Base-by-base conservation (phyloP, 2,329 filamentous ascomycete species). In the Karstenula rhodostoma region DNA sequence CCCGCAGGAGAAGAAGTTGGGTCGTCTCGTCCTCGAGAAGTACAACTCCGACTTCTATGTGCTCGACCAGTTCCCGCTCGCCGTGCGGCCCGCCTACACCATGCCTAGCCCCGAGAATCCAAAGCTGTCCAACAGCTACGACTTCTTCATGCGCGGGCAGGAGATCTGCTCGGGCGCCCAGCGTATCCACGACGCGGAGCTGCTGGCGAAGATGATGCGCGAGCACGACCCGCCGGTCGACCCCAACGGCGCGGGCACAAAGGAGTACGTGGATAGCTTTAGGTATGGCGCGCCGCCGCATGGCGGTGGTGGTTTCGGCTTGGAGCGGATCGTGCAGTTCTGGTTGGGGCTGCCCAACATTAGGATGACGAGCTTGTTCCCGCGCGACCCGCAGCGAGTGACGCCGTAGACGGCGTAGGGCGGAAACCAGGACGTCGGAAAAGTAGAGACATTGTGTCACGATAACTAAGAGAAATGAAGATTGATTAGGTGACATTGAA, bases 1-100 rank as follows among this genome's bases (percentile, higher is more conserved):
- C 0, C 89, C 91, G 0, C 90, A 94, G 74, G 92, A 95, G 78
- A 94, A 94, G 81, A 91, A 90, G n/a, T 89, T 98, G 9, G 95
- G 95, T 59, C 89, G 88, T 27, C 85, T 98, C 50, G 88, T 98
- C 67, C 90, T 92, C 59, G 86, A 92, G 71, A 97, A 97, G 81
- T 97, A 90, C 85, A 87, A 90, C 76, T 95, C 93, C 61, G 95
- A 99, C 82, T 98, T 98, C 82, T 98, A 97, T 82, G 90, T 96
- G 23, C 86, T 99, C 64, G 94, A 98, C 84, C 95, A 98, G 81
- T 99, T 97, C 85, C 95, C 95, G 47, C 89, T 95, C 78, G 84
- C 85, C 40, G 92, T 95, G 22, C 88, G 95, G 32, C 94, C 94
- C 5, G 97, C 97, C 80, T 98, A 97, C 80, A 93, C 94, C 63